Evolutionary conservation across 148 eudicot species (phyloP).

Genomic region (Rhododendron williamsianum): DNA sequence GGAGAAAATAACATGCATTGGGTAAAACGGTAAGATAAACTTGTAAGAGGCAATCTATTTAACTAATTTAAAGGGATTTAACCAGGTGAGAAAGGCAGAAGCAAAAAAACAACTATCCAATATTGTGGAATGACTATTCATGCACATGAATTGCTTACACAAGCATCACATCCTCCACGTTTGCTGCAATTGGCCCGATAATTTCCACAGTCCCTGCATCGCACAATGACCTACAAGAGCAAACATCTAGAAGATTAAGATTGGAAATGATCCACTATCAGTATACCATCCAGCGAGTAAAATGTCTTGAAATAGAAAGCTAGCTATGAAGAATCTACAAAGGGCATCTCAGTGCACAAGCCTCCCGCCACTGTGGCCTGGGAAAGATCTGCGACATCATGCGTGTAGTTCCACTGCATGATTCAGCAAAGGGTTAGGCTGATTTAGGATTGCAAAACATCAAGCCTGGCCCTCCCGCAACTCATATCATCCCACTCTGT

Average conservation of each 20-base stretch:
- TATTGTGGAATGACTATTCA: not conserved
- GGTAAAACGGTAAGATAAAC: not conserved
- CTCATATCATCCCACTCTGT: not conserved
- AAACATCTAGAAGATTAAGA: slow-evolving; percentile 14
- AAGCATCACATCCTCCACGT: slow-evolving; percentile 83
- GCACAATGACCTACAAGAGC: slow-evolving; percentile 58
- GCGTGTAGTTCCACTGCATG: not conserved
- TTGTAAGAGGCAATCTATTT: not conserved
- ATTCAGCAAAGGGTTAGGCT: not conserved
- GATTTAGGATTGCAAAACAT: not conserved
- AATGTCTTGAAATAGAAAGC: not conserved
- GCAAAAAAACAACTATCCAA: not conserved
- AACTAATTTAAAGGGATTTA: not conserved
- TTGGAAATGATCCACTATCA: not conserved
- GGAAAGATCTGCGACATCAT: not conserved
- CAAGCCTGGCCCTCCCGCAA: not conserved
- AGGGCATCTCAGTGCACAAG: too few relatives aligned
- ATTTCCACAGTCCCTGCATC: slow-evolving; percentile 84
- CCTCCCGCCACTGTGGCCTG: not conserved
- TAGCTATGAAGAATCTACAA: not conserved
- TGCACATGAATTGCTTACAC: slow-evolving; percentile 51
- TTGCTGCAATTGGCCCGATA: slow-evolving; percentile 84
- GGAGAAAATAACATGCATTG: too few relatives aligned
- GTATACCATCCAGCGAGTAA: not conserved
- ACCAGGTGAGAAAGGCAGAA: not conserved